phyloP scores from a whole-genome alignment of 1,284 basidiomycete species.

The Heterobasidion occidentale region DNA sequence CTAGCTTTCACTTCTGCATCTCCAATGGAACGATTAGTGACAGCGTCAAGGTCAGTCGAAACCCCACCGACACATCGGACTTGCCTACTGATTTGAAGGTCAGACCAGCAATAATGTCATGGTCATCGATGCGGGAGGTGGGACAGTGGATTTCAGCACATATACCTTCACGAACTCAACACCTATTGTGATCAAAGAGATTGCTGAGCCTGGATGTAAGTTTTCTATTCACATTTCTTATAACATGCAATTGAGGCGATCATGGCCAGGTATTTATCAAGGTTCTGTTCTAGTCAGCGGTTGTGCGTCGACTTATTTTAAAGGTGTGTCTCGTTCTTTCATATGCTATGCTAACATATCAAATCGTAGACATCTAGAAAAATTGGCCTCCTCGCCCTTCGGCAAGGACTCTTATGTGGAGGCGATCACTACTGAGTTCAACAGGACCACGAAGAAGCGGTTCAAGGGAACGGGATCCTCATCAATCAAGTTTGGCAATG shows the following conservation, averaged over 20 bases:
- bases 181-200: conserved; percentile 7
- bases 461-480: conserved; percentile 36
- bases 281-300: neutral
- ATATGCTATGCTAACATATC: neutral
- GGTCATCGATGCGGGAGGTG: conserved; percentile 11
- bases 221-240: too few relatives aligned
- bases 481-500: conserved; percentile 42
- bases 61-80: neutral
- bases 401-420: conserved; percentile 27
- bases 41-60: conserved; percentile 13
- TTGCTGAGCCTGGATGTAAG: conserved; percentile 7
- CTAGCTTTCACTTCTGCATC: conserved; percentile 35
- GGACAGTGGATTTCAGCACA: conserved; percentile 11
- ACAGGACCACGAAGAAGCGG: conserved; percentile 40
- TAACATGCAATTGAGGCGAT: neutral
- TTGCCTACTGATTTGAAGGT: neutral
- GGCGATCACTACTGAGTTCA: conserved; percentile 38
- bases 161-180: conserved; percentile 2
- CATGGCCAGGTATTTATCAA: neutral
- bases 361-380: neutral
- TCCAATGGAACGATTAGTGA: conserved; percentile 23
- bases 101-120: conserved; percentile 8
- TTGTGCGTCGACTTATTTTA: neutral
- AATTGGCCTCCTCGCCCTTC: conserved; percentile 9
- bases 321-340: neutral